phyloP scores from a whole-genome alignment of 495 filamentous ascomycete genomes.

The Talaromyces proteolyticus region DNA sequence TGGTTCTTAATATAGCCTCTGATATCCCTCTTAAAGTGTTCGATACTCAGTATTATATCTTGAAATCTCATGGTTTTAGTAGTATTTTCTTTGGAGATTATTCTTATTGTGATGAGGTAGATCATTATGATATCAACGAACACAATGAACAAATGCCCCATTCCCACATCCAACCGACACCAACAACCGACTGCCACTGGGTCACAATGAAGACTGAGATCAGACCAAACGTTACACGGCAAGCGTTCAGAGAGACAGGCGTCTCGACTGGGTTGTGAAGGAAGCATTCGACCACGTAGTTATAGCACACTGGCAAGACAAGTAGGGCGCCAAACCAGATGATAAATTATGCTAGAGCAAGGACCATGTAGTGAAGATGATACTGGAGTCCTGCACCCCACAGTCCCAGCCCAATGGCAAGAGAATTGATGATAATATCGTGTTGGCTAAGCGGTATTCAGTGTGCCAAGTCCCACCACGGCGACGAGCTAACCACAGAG shows the following conservation, averaged over 20 bases:
- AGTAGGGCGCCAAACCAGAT: constrained; percentile 24
- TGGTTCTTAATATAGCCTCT: no score
- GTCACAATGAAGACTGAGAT: constrained; percentile 28
- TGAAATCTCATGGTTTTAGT: no score
- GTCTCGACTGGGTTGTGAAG: constrained; percentile 23
- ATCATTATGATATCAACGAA: no score
- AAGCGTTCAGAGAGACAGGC: constrained; percentile 21
- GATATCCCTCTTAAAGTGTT: no score
- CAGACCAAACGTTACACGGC: constrained; percentile 26
- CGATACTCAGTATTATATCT: no score
- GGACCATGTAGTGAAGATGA: constrained; percentile 29
- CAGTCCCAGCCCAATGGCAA: constrained; percentile 38
- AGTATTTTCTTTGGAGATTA: no score
- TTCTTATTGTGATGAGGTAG: no score
- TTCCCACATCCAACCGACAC: constrained; percentile 34
- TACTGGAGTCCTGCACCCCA: constrained; percentile 35
- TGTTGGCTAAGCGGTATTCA: constrained; percentile 40
- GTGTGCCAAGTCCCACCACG: constrained; percentile 33
- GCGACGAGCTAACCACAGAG: constrained; percentile 25
- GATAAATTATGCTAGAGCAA: constrained; percentile 32
- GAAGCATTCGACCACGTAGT: constrained; percentile 37
- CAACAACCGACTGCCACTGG: constrained; percentile 27
- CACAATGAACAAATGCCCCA: no score
- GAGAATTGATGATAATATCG: constrained; percentile 20
- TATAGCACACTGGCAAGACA: constrained; percentile 28